Evolutionary conservation across 805 yeast species (phyloP).

Genomic region (Teunomyces aglyptinius): DNA sequence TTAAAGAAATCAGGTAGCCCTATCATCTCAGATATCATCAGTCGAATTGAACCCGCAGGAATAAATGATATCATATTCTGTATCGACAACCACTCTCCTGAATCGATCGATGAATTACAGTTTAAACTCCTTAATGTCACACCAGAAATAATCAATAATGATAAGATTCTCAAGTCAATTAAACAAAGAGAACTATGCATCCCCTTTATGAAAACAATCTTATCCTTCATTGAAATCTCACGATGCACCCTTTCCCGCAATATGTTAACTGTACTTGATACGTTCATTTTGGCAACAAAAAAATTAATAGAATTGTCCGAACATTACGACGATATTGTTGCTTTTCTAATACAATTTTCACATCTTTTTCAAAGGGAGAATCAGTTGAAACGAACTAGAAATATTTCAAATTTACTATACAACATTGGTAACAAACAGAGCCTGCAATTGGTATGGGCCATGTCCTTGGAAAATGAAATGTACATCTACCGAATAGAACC

Average conservation of each 20-base stretch:
- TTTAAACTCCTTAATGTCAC: background rate
- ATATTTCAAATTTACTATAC: slow-evolving; percentile 46
- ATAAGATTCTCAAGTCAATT: slow-evolving; percentile 2
- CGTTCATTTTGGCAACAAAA: slow-evolving; percentile 8
- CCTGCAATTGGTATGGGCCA: slow-evolving; percentile 1
- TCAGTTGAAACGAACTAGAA: slow-evolving; percentile 41
- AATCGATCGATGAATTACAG: slow-evolving; percentile 1
- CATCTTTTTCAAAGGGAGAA: slow-evolving; percentile 17
- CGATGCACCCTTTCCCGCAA: background rate
- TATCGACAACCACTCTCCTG: background rate
- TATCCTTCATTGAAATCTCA: slow-evolving; percentile 1
- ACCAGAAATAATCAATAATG: slow-evolving; percentile 3
- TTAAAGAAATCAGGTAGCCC: slow-evolving; percentile 2
- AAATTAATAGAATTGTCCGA: background rate
- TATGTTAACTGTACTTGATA: slow-evolving; percentile 8
- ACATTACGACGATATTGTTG: background rate
- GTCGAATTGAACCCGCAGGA: background rate
- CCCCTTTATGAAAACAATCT: slow-evolving; percentile 3
- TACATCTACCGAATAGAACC: slow-evolving; percentile 13
- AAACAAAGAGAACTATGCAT: background rate
- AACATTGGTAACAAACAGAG: slow-evolving; percentile 28
- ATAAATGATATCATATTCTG: background rate
- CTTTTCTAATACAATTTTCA: slow-evolving; percentile 4
- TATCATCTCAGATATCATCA: background rate
- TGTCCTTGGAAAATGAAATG: slow-evolving; percentile 31